Conservation (phyloP, 345 rosid genomes). For the Aurinia saxatilis region DNA sequence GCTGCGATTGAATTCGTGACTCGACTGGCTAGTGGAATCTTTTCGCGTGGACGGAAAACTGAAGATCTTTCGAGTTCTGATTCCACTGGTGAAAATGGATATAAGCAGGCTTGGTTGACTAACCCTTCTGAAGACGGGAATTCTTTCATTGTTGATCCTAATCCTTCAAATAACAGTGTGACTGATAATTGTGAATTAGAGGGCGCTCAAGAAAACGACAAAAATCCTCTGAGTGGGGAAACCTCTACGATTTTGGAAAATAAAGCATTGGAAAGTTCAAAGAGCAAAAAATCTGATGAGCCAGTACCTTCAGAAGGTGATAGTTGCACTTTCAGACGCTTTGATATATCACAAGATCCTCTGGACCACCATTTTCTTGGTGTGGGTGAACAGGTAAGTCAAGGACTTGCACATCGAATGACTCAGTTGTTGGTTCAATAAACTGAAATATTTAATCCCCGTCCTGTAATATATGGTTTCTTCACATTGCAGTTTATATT, state of each 20-base stretch:
- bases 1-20: conserved; percentile 86
- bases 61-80: conserved; percentile 40
- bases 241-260: conserved; percentile 27
- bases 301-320: conserved; percentile 31
- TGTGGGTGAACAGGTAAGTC: conserved; percentile 56
- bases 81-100: conserved; percentile 39
- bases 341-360: conserved; percentile 74
- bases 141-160: conserved; percentile 34
- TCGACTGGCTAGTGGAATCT: conserved; percentile 76
- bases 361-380: conserved; percentile 75
- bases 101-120: conserved; percentile 24
- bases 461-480: neutral
- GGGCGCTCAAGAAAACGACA: conserved; percentile 25
- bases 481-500: neutral
- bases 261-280: conserved; percentile 32
- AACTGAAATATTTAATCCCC: neutral
- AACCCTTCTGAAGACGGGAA: conserved; percentile 28
- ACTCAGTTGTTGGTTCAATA: neutral
- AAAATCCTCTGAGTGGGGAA: conserved; percentile 28
- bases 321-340: conserved; percentile 49
- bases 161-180: conserved; percentile 37
- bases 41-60: conserved; percentile 61
- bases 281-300: conserved; percentile 33
- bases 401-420: neutral
- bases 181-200: conserved; percentile 30